Evolutionary conservation across 2,329 filamentous ascomycete species (phyloP), one percentile per base, ranked within the genome.

Genomic region (Piedraia hortae): DNA sequence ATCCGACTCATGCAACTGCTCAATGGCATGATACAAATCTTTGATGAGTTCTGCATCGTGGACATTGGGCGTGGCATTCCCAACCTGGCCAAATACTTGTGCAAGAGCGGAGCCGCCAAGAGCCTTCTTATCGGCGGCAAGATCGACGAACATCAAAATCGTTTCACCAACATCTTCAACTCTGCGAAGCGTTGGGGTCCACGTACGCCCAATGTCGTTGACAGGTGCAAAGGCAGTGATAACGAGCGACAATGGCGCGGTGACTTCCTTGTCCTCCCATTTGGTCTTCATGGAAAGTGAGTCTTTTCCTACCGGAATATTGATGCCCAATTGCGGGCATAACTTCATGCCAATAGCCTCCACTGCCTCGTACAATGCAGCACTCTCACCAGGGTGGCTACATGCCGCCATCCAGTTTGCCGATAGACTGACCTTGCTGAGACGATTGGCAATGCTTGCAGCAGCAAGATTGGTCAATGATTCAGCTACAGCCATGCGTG

Each of bases 331-430:
- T 35, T 72, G 58, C 2, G 78, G 78, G 46, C 85, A 97, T 5
- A 97, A 55, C 21, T 89, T 72, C 62, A 90, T 70, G 21, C 80
- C 80, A 26, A 91, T 78, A 6, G 82, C 78, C 41, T 89, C 62
- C 2, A 91, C 85, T 14, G 80, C 85, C 45, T 91, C 77, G 38
- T 90, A 93, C 14, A 93, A 57, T 9, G 70, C 77, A 17, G 82
- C 80, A 18, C 77, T 80, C 46, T 97, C 85, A 20, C 85, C 85
- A 11, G 74, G 69, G 43, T 91, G 78, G 40, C 67, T 78, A 28
- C 80, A 74, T n/a, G 82, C 82, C 3, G 78, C 80, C 85, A 93
- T 93, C 82, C 82, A 97, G 50, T 97, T 93, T 21, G 82, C 82
- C 3, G 80, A 91, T 6, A 93, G 60, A 42, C 82, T 71, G 29